Conservation (phyloP, 139 green algal species). For the Mesostigma viride region DNA sequence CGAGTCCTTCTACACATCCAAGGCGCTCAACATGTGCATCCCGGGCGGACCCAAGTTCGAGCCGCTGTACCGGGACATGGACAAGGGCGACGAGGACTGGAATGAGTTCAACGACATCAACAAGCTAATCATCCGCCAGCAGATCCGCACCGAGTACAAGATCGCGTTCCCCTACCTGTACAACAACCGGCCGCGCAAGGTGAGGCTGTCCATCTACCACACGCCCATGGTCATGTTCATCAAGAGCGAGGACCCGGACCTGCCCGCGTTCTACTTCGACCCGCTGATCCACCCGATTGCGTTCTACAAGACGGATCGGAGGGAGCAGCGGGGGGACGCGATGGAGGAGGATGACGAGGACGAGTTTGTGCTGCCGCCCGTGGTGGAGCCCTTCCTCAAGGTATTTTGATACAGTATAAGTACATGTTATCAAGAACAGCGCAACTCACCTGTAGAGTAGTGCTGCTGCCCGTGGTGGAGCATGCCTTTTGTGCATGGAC, state of each 20-base stretch:
- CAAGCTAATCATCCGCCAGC: slow-evolving; percentile 97
- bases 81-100: slow-evolving; percentile 85
- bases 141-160: slow-evolving; percentile 79
- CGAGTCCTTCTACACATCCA: slow-evolving; percentile 70
- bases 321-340: background rate
- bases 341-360: slow-evolving; percentile 41
- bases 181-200: slow-evolving; percentile 94
- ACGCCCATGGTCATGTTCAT: slow-evolving; percentile 96
- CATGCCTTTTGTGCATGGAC: no score
- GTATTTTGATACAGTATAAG: no score
- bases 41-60: slow-evolving; percentile 98
- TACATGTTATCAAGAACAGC: no score
- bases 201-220: slow-evolving; percentile 81
- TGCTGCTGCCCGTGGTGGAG: no score
- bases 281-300: slow-evolving; percentile 97
- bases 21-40: slow-evolving; percentile 94
- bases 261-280: slow-evolving; percentile 98
- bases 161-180: slow-evolving; percentile 98
- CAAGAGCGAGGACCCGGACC: slow-evolving; percentile 96
- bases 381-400: slow-evolving; percentile 44
- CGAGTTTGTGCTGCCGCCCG: slow-evolving; percentile 73
- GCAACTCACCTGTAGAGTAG: no score
- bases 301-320: slow-evolving; percentile 53
- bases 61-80: slow-evolving; percentile 93
- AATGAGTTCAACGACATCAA: slow-evolving; percentile 99